These are phyloP conservation scores for Fusarium chuoi DNA, from an alignment of 2,329 filamentous ascomycete species.

Conservation along the genomic window DNA sequence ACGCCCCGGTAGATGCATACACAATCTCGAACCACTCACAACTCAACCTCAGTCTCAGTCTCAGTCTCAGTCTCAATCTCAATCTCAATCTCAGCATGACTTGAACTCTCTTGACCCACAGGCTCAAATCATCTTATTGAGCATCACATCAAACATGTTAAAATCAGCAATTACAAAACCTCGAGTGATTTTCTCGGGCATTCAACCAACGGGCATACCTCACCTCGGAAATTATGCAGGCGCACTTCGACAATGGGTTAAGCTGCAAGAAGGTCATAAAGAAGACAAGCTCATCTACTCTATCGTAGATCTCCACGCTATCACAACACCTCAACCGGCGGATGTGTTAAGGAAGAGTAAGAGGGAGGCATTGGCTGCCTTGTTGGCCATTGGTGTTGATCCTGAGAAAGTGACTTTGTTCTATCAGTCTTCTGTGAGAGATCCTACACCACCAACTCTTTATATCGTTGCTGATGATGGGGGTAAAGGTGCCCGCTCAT, in stretches of 20 bases:
- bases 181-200: conserved; percentile 87
- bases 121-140: not conserved
- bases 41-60: not conserved
- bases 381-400: conserved; percentile 86
- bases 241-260: conserved; percentile 86
- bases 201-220: conserved; percentile 93
- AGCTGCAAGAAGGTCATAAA: conserved; percentile 71
- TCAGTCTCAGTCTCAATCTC: conserved; percentile 9
- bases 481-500: conserved; percentile 71
- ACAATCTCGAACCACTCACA: conserved; percentile 10
- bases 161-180: conserved; percentile 18
- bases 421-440: conserved; percentile 73
- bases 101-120: not conserved
- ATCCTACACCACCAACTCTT: not conserved
- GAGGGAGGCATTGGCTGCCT: conserved; percentile 78
- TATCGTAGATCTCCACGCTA: conserved; percentile 92
- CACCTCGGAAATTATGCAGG: conserved; percentile 97
- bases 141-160: conserved; percentile 1
- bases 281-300: conserved; percentile 79
- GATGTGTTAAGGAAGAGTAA: conserved; percentile 70
- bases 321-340: conserved; percentile 80
- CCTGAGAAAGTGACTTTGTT: conserved; percentile 83
- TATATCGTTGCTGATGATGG: not conserved
- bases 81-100: conserved; percentile 2
- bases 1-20: conserved; percentile 43